phyloP scores from a whole-genome alignment of 176 grass and related monocot genomes.

The Oryza brachyantha region DNA sequence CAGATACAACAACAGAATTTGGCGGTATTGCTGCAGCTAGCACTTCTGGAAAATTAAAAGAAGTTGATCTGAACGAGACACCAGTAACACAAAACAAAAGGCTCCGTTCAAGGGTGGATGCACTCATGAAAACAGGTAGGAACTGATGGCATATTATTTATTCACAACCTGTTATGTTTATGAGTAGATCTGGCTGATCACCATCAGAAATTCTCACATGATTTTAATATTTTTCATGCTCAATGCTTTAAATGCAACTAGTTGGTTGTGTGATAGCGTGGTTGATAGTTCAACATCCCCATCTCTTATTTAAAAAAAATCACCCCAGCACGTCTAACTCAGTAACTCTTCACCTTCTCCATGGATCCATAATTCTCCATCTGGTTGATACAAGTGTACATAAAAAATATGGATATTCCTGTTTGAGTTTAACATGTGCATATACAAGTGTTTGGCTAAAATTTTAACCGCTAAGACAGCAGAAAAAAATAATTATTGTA shows the following conservation, averaged over 20 bases:
- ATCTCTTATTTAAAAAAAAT: neutral
- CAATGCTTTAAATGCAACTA: neutral
- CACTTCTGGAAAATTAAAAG: conserved; percentile 68
- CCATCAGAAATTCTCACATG: neutral
- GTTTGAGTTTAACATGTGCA: too few relatives aligned
- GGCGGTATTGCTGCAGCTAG: conserved; percentile 41
- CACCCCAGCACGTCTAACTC: neutral
- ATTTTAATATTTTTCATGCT: neutral
- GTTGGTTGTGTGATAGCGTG: neutral
- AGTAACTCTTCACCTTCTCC: too few relatives aligned
- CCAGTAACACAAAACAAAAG: conserved; percentile 79
- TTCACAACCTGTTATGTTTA: neutral
- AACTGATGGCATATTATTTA: neutral
- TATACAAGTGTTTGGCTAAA: neutral
- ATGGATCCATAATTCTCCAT: too few relatives aligned
- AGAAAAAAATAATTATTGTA: neutral
- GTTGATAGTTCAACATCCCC: neutral
- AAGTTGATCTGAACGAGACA: conserved; percentile 95
- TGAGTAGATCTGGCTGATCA: conserved; percentile 13
- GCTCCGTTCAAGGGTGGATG: conserved; percentile 69
- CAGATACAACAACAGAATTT: conserved; percentile 66
- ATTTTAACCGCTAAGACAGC: neutral
- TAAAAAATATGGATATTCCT: too few relatives aligned
- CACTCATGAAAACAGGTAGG: conserved; percentile 84
- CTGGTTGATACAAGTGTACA: neutral